Base-by-base conservation (phyloP, 23 red algal species). In the Chondrus crispus region DNA sequence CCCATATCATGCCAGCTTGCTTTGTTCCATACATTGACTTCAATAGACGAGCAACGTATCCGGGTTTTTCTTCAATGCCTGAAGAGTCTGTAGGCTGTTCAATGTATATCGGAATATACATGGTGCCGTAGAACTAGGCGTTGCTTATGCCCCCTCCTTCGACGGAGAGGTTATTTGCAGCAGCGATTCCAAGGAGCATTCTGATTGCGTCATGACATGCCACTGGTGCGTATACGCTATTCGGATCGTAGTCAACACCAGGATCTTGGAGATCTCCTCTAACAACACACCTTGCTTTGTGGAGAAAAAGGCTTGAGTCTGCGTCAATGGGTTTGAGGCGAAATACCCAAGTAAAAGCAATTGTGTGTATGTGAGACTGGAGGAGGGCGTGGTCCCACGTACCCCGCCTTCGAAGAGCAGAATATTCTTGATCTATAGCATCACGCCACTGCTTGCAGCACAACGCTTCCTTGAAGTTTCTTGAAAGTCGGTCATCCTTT, bases 271-370 rank as follows among this genome's bases (percentile, higher is more conserved):
- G 30, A 5, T 77, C 43, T 28, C 72, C 24, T 4, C 72, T 9
- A 5, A 77, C 37, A 9, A 41, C 35, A 41, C 5, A 77, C 7
- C 5, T 41, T 52, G 5, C 75, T 55, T 81, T 53, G 4, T 38
- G 5, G 3, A 53, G n/a, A n/a, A n/a, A n/a, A n/a, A n/a, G n/a
- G n/a, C n/a, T n/a, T n/a, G n/a, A n/a, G n/a, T n/a, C n/a, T n/a
- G n/a, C n/a, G n/a, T n/a, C n/a, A n/a, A n/a, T n/a, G n/a, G n/a
- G n/a, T n/a, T n/a, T n/a, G n/a, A n/a, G 26, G 1, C 44, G 71
- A 48, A 48, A 77, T 46, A 77, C 71, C 71, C 71, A 47, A 39
- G 71, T 77, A 48, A 77, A 77, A 26, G 71, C 6, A 35, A 77
- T 77, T 22, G 43, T 37, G 71, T 77, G 37, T 1, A 77, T 77